These are phyloP conservation scores for Phytophthora constricta DNA, from an alignment of 352 stramenopile genomes.

Conservation along the genomic window DNA sequence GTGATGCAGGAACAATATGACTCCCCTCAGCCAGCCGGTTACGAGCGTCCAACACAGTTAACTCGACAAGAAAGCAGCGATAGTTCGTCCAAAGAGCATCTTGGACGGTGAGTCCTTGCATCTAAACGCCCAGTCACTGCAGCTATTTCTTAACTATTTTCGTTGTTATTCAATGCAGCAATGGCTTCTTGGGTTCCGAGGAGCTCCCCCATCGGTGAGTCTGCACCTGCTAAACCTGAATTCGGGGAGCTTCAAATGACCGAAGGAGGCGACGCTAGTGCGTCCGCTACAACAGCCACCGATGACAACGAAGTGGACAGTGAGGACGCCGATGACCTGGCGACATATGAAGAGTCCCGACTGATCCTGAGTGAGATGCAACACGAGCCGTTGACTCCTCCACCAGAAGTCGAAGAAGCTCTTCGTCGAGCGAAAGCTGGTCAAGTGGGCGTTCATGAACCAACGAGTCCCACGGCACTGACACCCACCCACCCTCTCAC, in stretches of 20 bases:
- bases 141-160: too few relatives aligned
- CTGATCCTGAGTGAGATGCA: slow-evolving; percentile 20
- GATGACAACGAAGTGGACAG: slow-evolving; percentile 28
- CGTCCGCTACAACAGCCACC: slow-evolving; percentile 13
- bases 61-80: slow-evolving; percentile 8
- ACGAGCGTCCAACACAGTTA: slow-evolving; percentile 3
- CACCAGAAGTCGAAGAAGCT: slow-evolving; percentile 52
- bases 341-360: slow-evolving; percentile 34
- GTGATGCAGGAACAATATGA: slow-evolving; percentile 24
- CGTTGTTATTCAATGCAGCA: too few relatives aligned
- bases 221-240: slow-evolving; percentile 2
- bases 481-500: slow-evolving; percentile 21
- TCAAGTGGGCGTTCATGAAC: slow-evolving; percentile 17
- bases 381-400: slow-evolving; percentile 45
- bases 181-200: slow-evolving; percentile 39
- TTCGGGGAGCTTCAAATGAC: slow-evolving; percentile 17
- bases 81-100: slow-evolving; percentile 16
- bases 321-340: slow-evolving; percentile 29
- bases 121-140: neutral
- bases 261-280: slow-evolving; percentile 17
- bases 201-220: neutral
- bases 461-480: slow-evolving; percentile 3
- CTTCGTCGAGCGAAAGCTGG: slow-evolving; percentile 43
- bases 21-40: slow-evolving; percentile 13
- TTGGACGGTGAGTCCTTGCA: slow-evolving; percentile 30